Evolutionary conservation across 306 rosid species (phyloP), one percentile per base, ranked within the genome.

Genomic region (Trichosanthes cucumerina): DNA sequence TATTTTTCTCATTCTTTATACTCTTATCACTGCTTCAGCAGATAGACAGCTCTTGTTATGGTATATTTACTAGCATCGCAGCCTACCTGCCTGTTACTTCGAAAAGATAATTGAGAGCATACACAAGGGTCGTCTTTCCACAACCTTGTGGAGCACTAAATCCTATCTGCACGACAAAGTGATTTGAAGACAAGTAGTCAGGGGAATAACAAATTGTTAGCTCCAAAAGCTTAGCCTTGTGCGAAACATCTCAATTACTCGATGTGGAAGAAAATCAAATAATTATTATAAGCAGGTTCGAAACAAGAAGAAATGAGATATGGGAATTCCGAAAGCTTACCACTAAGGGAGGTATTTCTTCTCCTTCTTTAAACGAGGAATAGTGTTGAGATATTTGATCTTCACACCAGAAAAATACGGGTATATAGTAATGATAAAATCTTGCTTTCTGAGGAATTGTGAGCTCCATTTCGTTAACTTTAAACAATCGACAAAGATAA

Each of bases 91-190:
- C 92, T 44, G 79, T 85, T 26, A 53, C 18, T 71, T 80, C 68
- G 76, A 95, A 92, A 80, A 95, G 99, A 88, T 81, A 92, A 76
- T 89, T 91, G 81, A 95, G 97, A 84, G 97, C 96, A 88, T 87
- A 87, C 79, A 95, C 97, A 49, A 95, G 97, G 31, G 97, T 92
- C 52, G 99, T 95, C 88, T 95, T 95, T 78, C 99, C 99, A 84
- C 97, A 95, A 79, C 97, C 97, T 91, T 95, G 99, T 12, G 97
- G 97, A 19, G 98, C 97, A 83, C 97, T 95, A 80, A 95, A 95
- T 79, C 98, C 98, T 81, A 95, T 91, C 97, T 95, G 86, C 85
- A 73, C 47, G 44, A 63, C 39, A 78, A 64, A 83, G 62, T 58
- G 72, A 79, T 56, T 26, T 80, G 24, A 80, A 71, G 74, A 59